phyloP scores from a whole-genome alignment of 331 rosid species.

The Acacia concinna region DNA sequence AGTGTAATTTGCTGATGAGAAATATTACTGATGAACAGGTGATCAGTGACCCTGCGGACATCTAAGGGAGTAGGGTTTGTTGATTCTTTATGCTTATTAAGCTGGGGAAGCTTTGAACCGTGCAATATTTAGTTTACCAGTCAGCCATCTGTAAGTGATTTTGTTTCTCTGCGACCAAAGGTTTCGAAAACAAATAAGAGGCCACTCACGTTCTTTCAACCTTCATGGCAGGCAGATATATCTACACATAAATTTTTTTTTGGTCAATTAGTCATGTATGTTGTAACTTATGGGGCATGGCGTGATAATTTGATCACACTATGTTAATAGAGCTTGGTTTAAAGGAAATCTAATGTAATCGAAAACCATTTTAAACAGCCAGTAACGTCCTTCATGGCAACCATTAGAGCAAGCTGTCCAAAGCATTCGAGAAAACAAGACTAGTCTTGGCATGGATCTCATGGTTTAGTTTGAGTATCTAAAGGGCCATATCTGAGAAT shows the following conservation, averaged over 20 bases:
- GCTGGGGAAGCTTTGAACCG: conserved; percentile 4
- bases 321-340: not conserved
- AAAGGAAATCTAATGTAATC: not conserved
- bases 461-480: not conserved
- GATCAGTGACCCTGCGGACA: conserved; percentile 47
- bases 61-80: conserved; percentile 27
- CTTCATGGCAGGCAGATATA: conserved; percentile 2
- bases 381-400: not conserved
- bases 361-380: not conserved
- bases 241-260: not conserved
- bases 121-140: conserved; percentile 15
- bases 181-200: conserved; percentile 34
- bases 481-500: conserved; percentile 29
- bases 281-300: not conserved
- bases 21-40: conserved; percentile 44
- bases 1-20: not conserved
- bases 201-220: conserved; percentile 6
- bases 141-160: conserved; percentile 22
- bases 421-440: not conserved
- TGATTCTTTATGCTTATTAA: conserved; percentile 3
- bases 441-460: not conserved
- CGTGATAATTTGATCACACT: not conserved
- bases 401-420: not conserved
- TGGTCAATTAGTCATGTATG: not conserved
- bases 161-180: conserved; percentile 19